These are phyloP conservation scores for Aspergillus terreus DNA, from an alignment of 2,329 filamentous ascomycete species.

Conservation along the genomic window DNA sequence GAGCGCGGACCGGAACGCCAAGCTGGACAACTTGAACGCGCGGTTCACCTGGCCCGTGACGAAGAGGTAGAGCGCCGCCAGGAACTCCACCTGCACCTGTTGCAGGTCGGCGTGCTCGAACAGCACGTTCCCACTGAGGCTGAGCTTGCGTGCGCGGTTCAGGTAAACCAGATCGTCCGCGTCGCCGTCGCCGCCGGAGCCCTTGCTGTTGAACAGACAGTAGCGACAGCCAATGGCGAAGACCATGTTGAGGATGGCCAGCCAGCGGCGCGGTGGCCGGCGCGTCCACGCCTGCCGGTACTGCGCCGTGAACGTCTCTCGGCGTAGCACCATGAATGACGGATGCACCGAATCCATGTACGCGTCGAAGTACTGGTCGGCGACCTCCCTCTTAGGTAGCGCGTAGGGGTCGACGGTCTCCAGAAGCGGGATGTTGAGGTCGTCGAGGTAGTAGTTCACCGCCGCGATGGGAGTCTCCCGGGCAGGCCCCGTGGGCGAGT, in stretches of 20 bases:
- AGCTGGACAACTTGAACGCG: slow-evolving; percentile 35
- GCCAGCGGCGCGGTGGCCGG: slow-evolving; percentile 32
- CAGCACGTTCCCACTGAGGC: slow-evolving; percentile 32
- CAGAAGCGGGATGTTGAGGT: slow-evolving; percentile 32
- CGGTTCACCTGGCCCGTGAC: slow-evolving; percentile 38
- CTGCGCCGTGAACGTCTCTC: slow-evolving; percentile 34
- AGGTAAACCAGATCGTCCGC: slow-evolving; percentile 40
- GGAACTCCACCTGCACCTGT: slow-evolving; percentile 39
- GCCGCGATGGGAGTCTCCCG: slow-evolving; percentile 19
- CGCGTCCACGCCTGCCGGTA: slow-evolving; percentile 32
- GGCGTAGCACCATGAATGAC: slow-evolving; percentile 39
- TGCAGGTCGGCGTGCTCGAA: slow-evolving; percentile 42
- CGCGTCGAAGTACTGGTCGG: slow-evolving; percentile 35
- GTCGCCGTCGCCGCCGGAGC: slow-evolving; percentile 11
- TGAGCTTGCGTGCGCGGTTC: slow-evolving; percentile 36
- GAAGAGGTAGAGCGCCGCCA: slow-evolving; percentile 40
- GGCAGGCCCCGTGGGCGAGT: neutral
- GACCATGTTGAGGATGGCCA: slow-evolving; percentile 45
- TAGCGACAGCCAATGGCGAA: slow-evolving; percentile 43
- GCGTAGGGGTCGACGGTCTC: slow-evolving; percentile 33
- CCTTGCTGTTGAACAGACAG: slow-evolving; percentile 28
- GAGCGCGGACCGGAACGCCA: slow-evolving; percentile 39
- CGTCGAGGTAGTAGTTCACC: slow-evolving; percentile 40
- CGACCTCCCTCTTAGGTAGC: slow-evolving; percentile 34
- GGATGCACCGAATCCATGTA: slow-evolving; percentile 40